A percentile compares a stretch with the other conserved stretches of the same genome.
phyloP scores from a whole-genome alignment of 805 yeast genomes.

The Candida cerambycidarum region DNA sequence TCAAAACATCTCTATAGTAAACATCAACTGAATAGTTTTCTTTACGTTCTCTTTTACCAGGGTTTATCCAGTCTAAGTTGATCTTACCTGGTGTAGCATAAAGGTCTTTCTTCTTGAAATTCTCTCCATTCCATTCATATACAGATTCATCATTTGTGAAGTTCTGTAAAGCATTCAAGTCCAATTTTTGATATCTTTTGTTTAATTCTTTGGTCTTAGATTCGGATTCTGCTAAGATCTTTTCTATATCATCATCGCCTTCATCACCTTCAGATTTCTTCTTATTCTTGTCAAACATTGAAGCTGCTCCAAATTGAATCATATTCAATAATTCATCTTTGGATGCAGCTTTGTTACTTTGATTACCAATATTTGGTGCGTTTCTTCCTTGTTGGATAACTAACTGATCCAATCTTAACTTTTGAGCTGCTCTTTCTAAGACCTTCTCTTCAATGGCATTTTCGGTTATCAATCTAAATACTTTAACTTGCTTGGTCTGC shows the following conservation, averaged over 20 bases:
- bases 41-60: constrained; percentile 80
- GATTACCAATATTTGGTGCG: constrained; percentile 31
- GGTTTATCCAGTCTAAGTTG: constrained; percentile 74
- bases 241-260: constrained; percentile 60
- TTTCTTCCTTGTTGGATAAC: constrained; percentile 77
- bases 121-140: constrained; percentile 87
- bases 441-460: constrained; percentile 84
- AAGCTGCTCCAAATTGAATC: constrained; percentile 83
- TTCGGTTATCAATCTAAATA: constrained; percentile 74
- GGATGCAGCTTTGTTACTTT: constrained; percentile 42
- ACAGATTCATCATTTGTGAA: constrained; percentile 67
- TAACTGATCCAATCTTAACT: constrained; percentile 73
- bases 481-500: constrained; percentile 80
- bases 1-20: constrained; percentile 78
- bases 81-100: constrained; percentile 48
- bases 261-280: constrained; percentile 31
- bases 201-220: constrained; percentile 61
- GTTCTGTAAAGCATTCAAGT: constrained; percentile 75
- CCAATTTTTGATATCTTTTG: constrained; percentile 62
- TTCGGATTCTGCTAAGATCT: constrained; percentile 59
- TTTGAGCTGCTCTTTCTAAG: constrained; percentile 78
- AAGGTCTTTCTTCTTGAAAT: constrained; percentile 66
- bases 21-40: constrained; percentile 85
- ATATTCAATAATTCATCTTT: constrained; percentile 75
- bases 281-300: constrained; percentile 45